Evolutionary conservation across 805 yeast species (phyloP).

Genomic region (Candida arabinofermentans): DNA sequence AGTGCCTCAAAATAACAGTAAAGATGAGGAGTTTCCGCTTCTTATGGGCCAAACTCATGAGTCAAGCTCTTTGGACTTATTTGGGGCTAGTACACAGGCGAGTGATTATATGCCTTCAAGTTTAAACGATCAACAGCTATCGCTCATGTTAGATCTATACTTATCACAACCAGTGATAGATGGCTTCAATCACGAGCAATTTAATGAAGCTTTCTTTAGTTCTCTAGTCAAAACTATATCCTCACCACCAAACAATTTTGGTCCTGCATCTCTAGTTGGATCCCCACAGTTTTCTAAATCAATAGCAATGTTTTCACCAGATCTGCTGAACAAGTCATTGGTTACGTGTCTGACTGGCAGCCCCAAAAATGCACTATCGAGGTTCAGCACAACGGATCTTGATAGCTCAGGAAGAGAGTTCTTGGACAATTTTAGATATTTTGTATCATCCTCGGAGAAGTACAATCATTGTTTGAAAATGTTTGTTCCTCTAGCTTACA

Average conservation of each 20-base stretch:
- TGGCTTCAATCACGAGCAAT: neutral
- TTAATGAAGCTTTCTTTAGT: neutral
- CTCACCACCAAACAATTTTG: neutral
- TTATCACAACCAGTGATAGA: neutral
- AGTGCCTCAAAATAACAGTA: too few species aligned
- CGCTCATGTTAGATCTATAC: neutral
- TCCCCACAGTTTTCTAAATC: neutral
- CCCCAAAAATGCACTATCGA: neutral
- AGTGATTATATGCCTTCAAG: too few species aligned
- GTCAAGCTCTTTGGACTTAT: too few species aligned
- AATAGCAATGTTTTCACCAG: neutral
- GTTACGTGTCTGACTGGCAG: neutral
- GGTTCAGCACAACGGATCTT: neutral
- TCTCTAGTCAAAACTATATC: neutral
- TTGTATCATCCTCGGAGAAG: constrained; percentile 7
- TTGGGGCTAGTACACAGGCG: too few species aligned
- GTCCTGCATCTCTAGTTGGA: neutral
- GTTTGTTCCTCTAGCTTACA: constrained; percentile 11
- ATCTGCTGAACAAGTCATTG: neutral
- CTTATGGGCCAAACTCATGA: too few species aligned
- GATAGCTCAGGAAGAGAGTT: constrained; percentile 8
- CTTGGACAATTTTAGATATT: constrained; percentile 5
- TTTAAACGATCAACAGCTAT: neutral
- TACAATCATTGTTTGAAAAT: constrained; percentile 7
- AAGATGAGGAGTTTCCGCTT: too few species aligned